Evolutionary conservation across 2,329 filamentous ascomycete species (phyloP), one percentile per base, ranked within the genome.

Genomic region (Coniochaeta ligniaria): DNA sequence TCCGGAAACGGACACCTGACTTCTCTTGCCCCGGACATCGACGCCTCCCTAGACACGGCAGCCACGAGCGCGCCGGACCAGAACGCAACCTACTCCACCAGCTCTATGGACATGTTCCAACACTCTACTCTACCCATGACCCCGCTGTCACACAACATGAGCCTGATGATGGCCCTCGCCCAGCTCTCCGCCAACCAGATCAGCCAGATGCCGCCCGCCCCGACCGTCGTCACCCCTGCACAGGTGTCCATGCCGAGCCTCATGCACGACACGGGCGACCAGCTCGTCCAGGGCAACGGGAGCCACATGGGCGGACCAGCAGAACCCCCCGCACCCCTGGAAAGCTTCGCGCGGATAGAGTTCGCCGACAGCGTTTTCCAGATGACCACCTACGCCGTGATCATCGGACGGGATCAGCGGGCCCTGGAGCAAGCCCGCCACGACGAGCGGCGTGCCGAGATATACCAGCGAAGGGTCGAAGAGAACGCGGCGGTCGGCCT

Each of bases 331-430:
- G 66, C 67, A 12, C 71, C 70, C 31, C 72, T 85, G 16, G 80
- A 84, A 67, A 84, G 82, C 3, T 85, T 84, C 70, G 83, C 83
- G 50, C 77, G 79, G 59, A 77, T 93, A 63, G 83, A 87, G 67
- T 92, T 93, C 70, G 81, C 83, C 65, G 90, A 93, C 76, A 88
- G 89, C 69, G 83, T 86, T 60, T 92, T 90, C 71, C 89, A 90
- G 73, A 89, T 93, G 85, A 91, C 86, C 58, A 91, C 88, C 1
- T 88, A 87, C 66, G 81, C 84, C 59, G 82, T 92, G 66, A 83
- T 90, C 60, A 84, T 93, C 31, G 89, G 89, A 60, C 86, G 90
- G 63, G 89, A 92, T 72, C 80, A 86, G 67, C 75, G 79, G 59
- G 85, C 85, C 11, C 73, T 85, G 64, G 74, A 80, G 60, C 79